Conservation (phyloP, 129 eudicot genomes). For the Flaveria sonorensis region DNA sequence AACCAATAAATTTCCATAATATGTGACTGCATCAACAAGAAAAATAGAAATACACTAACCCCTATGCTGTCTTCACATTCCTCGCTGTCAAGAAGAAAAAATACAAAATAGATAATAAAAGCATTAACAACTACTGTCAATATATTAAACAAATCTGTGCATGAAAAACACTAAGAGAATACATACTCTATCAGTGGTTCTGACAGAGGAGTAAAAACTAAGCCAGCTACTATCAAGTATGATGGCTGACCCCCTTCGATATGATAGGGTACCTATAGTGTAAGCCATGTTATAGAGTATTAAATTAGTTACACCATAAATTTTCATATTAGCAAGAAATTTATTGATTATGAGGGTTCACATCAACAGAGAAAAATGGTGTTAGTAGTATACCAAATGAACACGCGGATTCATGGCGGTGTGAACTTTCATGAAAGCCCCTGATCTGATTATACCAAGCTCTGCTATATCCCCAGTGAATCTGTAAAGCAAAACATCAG, state of each 20-base stretch:
- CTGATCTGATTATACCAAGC: conserved; percentile 86
- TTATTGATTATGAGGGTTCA: not conserved
- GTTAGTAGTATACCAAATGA: conserved; percentile 62
- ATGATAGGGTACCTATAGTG: conserved; percentile 81
- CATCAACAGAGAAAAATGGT: conserved; percentile 9
- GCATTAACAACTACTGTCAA: conserved; percentile 8
- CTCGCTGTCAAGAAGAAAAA: conserved; percentile 52
- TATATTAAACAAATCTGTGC: not conserved
- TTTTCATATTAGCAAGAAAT: conserved; percentile 17
- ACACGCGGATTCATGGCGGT: conserved; percentile 68
- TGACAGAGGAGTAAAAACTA: conserved; percentile 91
- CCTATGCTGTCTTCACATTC: conserved; percentile 92
- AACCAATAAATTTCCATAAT: not conserved
- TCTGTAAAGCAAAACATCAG: conserved; percentile 43
- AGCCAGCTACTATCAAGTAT: conserved; percentile 86
- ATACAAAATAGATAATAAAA: conserved; percentile 8
- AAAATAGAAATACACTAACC: conserved; percentile 43
- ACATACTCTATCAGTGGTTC: conserved; percentile 95
- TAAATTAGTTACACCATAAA: conserved; percentile 7
- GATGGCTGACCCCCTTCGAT: conserved; percentile 95
- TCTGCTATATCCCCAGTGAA: conserved; percentile 87
- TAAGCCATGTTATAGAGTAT: conserved; percentile 18
- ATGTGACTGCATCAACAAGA: conserved; percentile 1
- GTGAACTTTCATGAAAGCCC: conserved; percentile 72
- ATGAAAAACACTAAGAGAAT: not conserved